Base-by-base conservation (phyloP, 208 protist genomes). In the Leishmania tarentolae region DNA sequence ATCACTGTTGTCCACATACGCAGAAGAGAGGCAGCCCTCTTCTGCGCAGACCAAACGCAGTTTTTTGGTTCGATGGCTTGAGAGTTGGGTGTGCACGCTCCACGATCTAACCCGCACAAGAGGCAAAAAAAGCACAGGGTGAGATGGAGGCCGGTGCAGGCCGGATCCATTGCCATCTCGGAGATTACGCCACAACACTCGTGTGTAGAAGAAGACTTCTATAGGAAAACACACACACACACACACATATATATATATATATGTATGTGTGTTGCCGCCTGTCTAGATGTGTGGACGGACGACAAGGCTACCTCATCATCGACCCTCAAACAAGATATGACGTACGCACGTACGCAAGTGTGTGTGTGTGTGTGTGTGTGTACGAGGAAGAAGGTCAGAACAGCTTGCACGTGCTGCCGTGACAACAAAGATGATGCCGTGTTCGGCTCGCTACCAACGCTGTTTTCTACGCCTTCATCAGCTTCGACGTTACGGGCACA, bases 401-500 rank as follows among this genome's bases (percentile, higher is more conserved):
- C 35, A 0, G 79, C 75, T n/a, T 65, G 79, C 73, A 74, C 73
- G 13, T 73, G 79, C 57, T 74, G 79, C n/a, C 79, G 73, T 9
- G 61, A 52, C 37, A 78, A 61, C 79, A 15, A 44, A 3, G 68
- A 21, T 31, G 68, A 13, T 9, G 47, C 21, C 70, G 70, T 37
- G 15, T 40, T 75, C 28, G 47, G 21, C 40, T 50, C 68, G 68
- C 68, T 24, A 6, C 40, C 11, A 40, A 31, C 9, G 28, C 68
- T 72, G 68, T 40, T 31, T 28, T 42, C 61, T 17, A 68, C 61
- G 61, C 40, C 61, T 31, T 24, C 28, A 40, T 68, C 31, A 68
- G 61, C 61, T 40, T 17, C 61, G 31, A 68, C 61, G 61, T 68
- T 13, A 13, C 61, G 6, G 15, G 31, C 31, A 9, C 21, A 0